A percentile compares a stretch with the other conserved stretches of the same genome.
phyloP scores from a whole-genome alignment of 495 filamentous ascomycete species.

The Choiromyces venosus region DNA sequence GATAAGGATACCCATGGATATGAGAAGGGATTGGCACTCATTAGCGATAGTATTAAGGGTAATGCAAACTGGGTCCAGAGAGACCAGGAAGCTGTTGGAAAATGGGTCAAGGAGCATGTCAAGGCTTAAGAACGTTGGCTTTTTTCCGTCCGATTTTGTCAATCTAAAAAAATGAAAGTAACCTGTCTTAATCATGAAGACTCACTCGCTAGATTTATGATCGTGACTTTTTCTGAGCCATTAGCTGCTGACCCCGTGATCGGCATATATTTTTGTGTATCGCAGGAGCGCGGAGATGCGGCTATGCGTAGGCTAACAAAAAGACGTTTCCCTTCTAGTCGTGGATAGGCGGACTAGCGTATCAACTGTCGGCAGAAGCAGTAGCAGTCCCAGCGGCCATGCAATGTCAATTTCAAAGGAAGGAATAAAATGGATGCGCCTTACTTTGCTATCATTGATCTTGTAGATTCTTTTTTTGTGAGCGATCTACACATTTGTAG shows the following conservation, averaged over 20 bases:
- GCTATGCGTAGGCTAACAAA: background rate
- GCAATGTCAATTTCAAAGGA: background rate
- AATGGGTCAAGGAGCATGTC: constrained; percentile 63
- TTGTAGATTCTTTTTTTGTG: background rate
- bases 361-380: background rate
- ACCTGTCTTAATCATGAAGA: background rate
- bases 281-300: background rate
- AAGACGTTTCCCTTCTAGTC: background rate
- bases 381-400: background rate
- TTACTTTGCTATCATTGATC: background rate
- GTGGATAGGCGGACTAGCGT: background rate
- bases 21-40: constrained; percentile 70
- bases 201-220: background rate
- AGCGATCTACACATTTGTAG: background rate
- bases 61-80: constrained; percentile 71
- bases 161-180: background rate
- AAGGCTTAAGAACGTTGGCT: background rate
- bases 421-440: background rate
- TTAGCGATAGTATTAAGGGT: constrained; percentile 70
- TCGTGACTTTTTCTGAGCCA: background rate
- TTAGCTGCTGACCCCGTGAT: background rate
- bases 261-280: background rate
- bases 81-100: constrained; percentile 60
- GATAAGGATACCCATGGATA: constrained; percentile 74
- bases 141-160: background rate